A percentile compares a stretch with the other conserved stretches of the same genome.
Evolutionary conservation across 1,139 yeast genomes (phyloP).

Genomic region (Saccharomycopsis phalli): DNA sequence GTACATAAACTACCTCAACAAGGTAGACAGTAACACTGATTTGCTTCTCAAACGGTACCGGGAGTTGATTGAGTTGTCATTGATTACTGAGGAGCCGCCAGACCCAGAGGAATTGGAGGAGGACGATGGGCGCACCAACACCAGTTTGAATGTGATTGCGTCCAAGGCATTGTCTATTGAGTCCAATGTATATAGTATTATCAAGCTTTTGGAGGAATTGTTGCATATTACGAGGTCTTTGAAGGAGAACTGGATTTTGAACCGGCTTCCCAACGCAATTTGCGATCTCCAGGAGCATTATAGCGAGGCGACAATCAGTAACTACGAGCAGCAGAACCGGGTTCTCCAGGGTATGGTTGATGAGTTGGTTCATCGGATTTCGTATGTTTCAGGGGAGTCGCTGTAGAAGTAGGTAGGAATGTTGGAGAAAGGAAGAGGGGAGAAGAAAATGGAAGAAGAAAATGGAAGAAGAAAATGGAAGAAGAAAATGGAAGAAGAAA

Average conservation of each 20-base stretch:
- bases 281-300: conserved; percentile 15
- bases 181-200: conserved; percentile 13
- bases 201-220: conserved; percentile 16
- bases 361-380: conserved; percentile 14
- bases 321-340: conserved; percentile 17
- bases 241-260: conserved; percentile 19
- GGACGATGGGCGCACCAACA: conserved; percentile 4
- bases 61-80: conserved; percentile 11
- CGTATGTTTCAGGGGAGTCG: too few relatives aligned
- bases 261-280: conserved; percentile 17
- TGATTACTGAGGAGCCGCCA: conserved; percentile 2
- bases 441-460: too few relatives aligned
- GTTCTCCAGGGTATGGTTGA: conserved; percentile 13
- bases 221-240: conserved; percentile 14
- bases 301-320: conserved; percentile 12
- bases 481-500: too few relatives aligned
- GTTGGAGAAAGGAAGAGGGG: neutral
- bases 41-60: conserved; percentile 14
- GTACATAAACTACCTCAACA: conserved; percentile 15
- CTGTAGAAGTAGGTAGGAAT: too few relatives aligned
- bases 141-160: conserved; percentile 16
- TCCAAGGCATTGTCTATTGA: conserved; percentile 16
- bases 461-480: too few relatives aligned
- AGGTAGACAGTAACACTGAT: conserved; percentile 19
- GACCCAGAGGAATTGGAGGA: conserved; percentile 6